These are phyloP conservation scores for Amylostereum areolatum DNA, from an alignment of 1,284 basidiomycete species.

Conservation along the genomic window DNA sequence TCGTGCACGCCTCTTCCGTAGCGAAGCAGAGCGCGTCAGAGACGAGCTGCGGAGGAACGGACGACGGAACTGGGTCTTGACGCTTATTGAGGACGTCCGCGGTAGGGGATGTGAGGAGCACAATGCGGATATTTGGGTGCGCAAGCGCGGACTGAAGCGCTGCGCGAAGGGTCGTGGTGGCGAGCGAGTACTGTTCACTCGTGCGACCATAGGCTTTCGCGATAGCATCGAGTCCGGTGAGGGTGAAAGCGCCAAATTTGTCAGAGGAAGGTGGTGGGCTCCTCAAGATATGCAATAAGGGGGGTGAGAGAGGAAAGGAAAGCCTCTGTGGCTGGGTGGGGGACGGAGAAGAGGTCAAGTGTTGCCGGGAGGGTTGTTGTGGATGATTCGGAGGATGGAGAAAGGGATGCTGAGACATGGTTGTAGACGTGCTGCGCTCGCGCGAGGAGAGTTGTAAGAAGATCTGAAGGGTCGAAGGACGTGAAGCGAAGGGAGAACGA, in stretches of 20 bases:
- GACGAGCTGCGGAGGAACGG: conserved; percentile 48
- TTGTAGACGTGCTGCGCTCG: conserved; percentile 55
- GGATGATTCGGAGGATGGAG: conserved; percentile 19
- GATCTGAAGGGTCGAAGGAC: conserved; percentile 33
- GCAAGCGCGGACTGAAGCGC: conserved; percentile 36
- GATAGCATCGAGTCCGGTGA: conserved; percentile 44
- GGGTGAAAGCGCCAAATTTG: conserved; percentile 56
- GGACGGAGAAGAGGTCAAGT: conserved; percentile 36
- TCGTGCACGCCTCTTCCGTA: conserved; percentile 47
- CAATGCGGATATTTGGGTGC: conserved; percentile 39
- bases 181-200: conserved; percentile 50
- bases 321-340: conserved; percentile 29
- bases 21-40: conserved; percentile 61
- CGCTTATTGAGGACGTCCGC: conserved; percentile 24
- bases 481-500: conserved; percentile 34
- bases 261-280: conserved; percentile 28
- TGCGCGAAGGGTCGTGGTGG: conserved; percentile 35
- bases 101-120: conserved; percentile 37
- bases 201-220: conserved; percentile 38
- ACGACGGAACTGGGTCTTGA: conserved; percentile 32
- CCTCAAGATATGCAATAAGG: conserved; percentile 46
- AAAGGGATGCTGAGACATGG: conserved; percentile 33
- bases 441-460: conserved; percentile 49
- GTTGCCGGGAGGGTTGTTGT: conserved; percentile 24
- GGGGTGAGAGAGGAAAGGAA: conserved; percentile 37